phyloP scores from a whole-genome alignment of 768 basidiomycete species.

The Kwoniella dejecticola region DNA sequence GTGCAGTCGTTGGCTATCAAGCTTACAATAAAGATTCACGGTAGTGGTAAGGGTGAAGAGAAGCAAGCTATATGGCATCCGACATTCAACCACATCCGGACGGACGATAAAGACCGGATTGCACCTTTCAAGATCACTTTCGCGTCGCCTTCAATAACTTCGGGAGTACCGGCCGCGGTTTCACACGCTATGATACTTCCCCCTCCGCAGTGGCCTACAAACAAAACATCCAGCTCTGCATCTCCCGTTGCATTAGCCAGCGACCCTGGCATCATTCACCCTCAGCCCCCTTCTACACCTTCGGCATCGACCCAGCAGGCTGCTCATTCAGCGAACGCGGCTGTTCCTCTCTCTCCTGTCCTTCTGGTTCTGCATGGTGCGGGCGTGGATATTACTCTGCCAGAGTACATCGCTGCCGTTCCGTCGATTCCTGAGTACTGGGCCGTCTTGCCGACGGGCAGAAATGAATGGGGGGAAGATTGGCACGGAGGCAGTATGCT shows the following conservation, averaged over 20 bases:
- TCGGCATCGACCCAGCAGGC: too few species aligned
- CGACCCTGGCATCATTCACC: too few species aligned
- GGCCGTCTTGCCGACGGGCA: slow-evolving; percentile 78
- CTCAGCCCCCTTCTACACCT: too few species aligned
- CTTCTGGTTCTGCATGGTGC: slow-evolving; percentile 65
- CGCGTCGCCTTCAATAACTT: slow-evolving; percentile 20
- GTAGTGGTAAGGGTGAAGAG: background rate
- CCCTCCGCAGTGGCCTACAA: too few species aligned
- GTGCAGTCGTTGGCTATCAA: slow-evolving; percentile 8
- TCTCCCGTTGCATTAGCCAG: too few species aligned
- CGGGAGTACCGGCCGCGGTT: slow-evolving; percentile 23
- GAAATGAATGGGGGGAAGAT: slow-evolving; percentile 87
- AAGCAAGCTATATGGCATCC: slow-evolving; percentile 17
- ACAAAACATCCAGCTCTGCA: too few species aligned
- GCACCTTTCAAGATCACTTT: slow-evolving; percentile 38
- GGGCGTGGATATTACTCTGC: slow-evolving; percentile 68
- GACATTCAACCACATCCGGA: slow-evolving; percentile 14
- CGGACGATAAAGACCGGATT: background rate
- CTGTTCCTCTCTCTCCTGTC: slow-evolving; percentile 62
- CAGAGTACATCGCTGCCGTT: slow-evolving; percentile 69
- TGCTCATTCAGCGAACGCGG: slow-evolving; percentile 51
- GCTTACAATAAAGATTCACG: background rate
- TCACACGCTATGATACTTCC: slow-evolving; percentile 50
- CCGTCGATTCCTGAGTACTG: slow-evolving; percentile 67
- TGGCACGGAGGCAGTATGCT: slow-evolving; percentile 83